phyloP scores from a whole-genome alignment of 208 protist species.

The Leishmania mexicana region DNA sequence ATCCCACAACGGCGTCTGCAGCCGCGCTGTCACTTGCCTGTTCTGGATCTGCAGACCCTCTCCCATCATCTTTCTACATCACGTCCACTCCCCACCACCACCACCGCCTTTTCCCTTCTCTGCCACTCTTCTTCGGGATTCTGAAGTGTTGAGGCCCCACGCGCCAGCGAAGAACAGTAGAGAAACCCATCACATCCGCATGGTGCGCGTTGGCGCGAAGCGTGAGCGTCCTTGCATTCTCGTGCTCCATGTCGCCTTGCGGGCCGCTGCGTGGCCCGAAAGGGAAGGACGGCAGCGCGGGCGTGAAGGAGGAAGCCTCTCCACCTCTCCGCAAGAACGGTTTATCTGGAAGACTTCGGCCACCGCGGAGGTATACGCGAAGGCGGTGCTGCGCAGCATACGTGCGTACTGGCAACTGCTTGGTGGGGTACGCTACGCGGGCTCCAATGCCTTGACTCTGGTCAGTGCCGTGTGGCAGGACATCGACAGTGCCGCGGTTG shows the following conservation, averaged over 20 bases:
- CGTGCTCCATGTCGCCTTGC: conserved; percentile 23
- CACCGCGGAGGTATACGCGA: conserved; percentile 23
- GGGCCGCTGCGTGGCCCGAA: background rate
- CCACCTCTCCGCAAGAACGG: background rate
- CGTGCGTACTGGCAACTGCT: conserved; percentile 29
- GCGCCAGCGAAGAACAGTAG: background rate
- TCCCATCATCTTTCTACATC: background rate
- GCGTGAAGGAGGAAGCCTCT: background rate
- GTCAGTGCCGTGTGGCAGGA: conserved; percentile 22
- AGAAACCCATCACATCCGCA: background rate
- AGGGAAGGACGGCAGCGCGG: background rate
- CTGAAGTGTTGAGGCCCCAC: background rate
- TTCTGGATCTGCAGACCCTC: background rate
- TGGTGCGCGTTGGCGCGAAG: conserved; percentile 34
- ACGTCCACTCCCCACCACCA: background rate
- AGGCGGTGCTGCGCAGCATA: conserved; percentile 17
- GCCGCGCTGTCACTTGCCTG: background rate
- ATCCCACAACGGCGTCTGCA: background rate
- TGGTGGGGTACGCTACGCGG: conserved; percentile 41
- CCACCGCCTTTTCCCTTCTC: background rate
- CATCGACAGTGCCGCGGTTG: background rate
- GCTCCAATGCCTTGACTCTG: conserved; percentile 9
- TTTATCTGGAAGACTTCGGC: conserved; percentile 17
- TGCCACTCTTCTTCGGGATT: background rate
- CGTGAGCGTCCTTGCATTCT: conserved; percentile 29